A percentile compares a stretch with the other conserved stretches of the same genome.
phyloP scores from a whole-genome alignment of 257 asterid species.

The Fraxinus anomala region DNA sequence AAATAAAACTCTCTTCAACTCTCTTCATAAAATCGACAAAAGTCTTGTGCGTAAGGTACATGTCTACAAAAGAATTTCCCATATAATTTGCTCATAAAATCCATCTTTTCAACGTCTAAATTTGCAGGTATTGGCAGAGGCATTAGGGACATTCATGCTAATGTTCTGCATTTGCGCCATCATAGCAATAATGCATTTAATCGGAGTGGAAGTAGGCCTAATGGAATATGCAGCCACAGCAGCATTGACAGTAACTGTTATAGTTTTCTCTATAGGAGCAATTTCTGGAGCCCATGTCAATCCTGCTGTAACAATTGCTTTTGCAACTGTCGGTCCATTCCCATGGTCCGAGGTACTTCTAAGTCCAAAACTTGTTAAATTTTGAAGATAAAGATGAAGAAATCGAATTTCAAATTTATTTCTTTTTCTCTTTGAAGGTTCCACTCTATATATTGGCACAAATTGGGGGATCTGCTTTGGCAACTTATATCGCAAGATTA shows the following conservation, averaged over 20 bases:
- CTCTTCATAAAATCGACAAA: slow-evolving; percentile 14
- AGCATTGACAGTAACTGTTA: slow-evolving; percentile 61
- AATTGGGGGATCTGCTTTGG: slow-evolving; percentile 70
- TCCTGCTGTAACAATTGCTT: slow-evolving; percentile 84
- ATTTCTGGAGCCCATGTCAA: slow-evolving; percentile 93
- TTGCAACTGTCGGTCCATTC: slow-evolving; percentile 73
- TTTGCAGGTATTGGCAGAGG: slow-evolving; percentile 77
- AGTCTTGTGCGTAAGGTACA: slow-evolving; percentile 45
- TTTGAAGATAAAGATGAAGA: neutral
- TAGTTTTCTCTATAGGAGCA: slow-evolving; percentile 67
- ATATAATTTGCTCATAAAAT: neutral
- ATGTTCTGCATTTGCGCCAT: slow-evolving; percentile 78
- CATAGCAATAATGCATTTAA: slow-evolving; percentile 56
- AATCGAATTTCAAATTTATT: neutral
- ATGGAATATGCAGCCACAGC: slow-evolving; percentile 82
- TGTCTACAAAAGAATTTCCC: neutral
- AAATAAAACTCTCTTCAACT: slow-evolving; percentile 18
- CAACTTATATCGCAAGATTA: slow-evolving; percentile 50
- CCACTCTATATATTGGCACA: slow-evolving; percentile 69
- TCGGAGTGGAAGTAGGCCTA: slow-evolving; percentile 55
- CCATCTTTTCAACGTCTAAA: neutral
- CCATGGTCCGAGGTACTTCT: slow-evolving; percentile 69
- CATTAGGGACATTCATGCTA: slow-evolving; percentile 64
- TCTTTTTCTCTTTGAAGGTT: slow-evolving; percentile 47
- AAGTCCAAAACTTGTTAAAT: neutral